phyloP scores from a whole-genome alignment of 768 basidiomycete species.

The Kwoniella europaea region DNA sequence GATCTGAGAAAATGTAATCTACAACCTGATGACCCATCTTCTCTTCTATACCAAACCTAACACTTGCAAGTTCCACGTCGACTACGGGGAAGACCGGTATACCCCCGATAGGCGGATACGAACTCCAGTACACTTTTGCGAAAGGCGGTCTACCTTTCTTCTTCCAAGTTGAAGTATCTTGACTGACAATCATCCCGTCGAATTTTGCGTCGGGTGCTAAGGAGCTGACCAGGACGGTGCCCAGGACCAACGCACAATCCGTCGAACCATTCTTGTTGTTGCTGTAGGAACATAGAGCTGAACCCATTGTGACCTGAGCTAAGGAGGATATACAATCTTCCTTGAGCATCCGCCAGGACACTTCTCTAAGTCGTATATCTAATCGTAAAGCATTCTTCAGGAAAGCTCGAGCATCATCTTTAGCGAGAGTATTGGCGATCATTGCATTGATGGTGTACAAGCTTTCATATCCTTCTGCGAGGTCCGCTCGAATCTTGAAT shows the following conservation, averaged over 20 bases:
- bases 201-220: slow-evolving; percentile 79
- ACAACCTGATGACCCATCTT: slow-evolving; percentile 77
- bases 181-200: slow-evolving; percentile 63
- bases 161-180: slow-evolving; percentile 3
- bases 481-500: slow-evolving; percentile 73
- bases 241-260: slow-evolving; percentile 73
- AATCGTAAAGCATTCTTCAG: slow-evolving; percentile 77
- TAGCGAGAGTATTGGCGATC: slow-evolving; percentile 72
- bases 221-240: slow-evolving; percentile 83
- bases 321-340: slow-evolving; percentile 69
- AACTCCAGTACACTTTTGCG: slow-evolving; percentile 75
- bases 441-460: slow-evolving; percentile 82
- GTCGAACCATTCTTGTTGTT: slow-evolving; percentile 86
- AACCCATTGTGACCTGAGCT: slow-evolving; percentile 81
- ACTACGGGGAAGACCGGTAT: slow-evolving; percentile 87
- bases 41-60: slow-evolving; percentile 84
- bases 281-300: slow-evolving; percentile 79
- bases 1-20: slow-evolving; percentile 78
- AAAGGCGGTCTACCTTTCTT: slow-evolving; percentile 64
- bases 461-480: slow-evolving; percentile 73
- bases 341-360: slow-evolving; percentile 91
- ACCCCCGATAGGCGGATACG: slow-evolving; percentile 88
- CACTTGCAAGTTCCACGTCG: slow-evolving; percentile 79
- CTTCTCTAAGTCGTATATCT: slow-evolving; percentile 79
- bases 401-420: slow-evolving; percentile 70